Evolutionary conservation across 495 filamentous ascomycete genomes (phyloP), one percentile per base, ranked within the genome.

Genomic region (Neurospora sp.): DNA sequence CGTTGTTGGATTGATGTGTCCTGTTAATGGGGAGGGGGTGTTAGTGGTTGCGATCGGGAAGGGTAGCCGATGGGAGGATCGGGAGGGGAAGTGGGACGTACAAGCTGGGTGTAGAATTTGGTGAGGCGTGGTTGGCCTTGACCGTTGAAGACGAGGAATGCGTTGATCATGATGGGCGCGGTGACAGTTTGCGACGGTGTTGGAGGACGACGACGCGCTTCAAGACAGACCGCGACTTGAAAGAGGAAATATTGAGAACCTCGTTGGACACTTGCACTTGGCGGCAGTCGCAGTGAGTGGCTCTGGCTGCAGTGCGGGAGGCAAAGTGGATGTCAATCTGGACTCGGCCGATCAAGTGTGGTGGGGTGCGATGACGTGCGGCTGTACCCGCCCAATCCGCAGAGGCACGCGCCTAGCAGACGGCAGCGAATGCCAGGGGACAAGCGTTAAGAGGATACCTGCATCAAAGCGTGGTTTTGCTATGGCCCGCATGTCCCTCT

Each of bases 21-120:
- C 94, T 97, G 82, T 72, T 41, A 11, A 27, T 72, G 60, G 74
- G 3, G 39, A 73, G 70, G 12, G 69, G 69, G 39, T 54, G 11
- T 72, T 73, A 49, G 71, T 38, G 79, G 74, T 72, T 69, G 20
- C 72, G 66, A 75, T 54, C 5, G 12, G 31, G 23, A 6, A 49
- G 62, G 40, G 8, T 39, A 37, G 31, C 44, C n/a, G 66, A 38
- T 70, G 39, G 66, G 40, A 42, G 37, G 23, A n/a, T 11, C 23
- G 31, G 71, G 37, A 20, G 10, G 20, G 27, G 31, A 41, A 27
- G 31, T 74, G 72, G 62, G 66, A 81, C 87, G 69, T 82, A 98
- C 96, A 70, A 99, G 91, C 80, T 98, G 95, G 14, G 96, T 97
- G 82, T 99, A 99, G 87, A 99, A 99, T 79, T 98, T 98, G 74